Evolutionary conservation across 805 yeast species (phyloP).

Genomic region (Saturnispora bothae): DNA sequence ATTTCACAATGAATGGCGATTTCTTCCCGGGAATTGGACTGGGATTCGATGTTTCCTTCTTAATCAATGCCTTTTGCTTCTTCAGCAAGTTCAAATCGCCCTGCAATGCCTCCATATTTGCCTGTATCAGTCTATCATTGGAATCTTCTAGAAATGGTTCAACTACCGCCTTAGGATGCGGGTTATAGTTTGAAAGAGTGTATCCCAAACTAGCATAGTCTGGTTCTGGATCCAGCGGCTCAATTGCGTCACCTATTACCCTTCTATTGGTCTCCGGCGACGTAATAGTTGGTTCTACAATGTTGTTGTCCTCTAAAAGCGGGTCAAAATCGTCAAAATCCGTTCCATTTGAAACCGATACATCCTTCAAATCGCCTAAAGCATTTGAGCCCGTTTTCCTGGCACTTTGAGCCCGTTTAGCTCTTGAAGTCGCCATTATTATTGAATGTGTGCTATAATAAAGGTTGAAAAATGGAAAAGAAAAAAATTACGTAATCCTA

Average conservation of each 20-base stretch:
- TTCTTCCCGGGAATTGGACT: constrained; percentile 32
- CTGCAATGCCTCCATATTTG: constrained; percentile 1
- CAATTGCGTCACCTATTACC: background rate
- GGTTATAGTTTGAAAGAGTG: constrained; percentile 6
- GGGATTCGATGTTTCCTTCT: too few species aligned
- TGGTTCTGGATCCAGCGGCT: constrained; percentile 5
- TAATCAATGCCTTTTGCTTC: too few species aligned
- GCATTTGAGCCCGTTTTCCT: too few species aligned
- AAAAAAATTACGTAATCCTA: too few species aligned
- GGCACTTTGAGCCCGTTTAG: too few species aligned
- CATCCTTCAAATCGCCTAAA: too few species aligned
- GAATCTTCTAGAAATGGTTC: background rate
- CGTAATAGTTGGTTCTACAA: constrained; percentile 6
- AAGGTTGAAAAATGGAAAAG: too few species aligned
- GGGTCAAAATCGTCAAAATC: constrained; percentile 4
- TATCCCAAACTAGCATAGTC: constrained; percentile 5
- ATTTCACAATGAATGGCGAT: constrained; percentile 86
- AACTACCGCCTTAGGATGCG: background rate
- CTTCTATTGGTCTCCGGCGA: constrained; percentile 4
- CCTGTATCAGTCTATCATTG: background rate
- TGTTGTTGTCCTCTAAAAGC: background rate
- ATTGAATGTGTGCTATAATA: too few species aligned
- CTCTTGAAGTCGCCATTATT: too few species aligned
- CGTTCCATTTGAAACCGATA: too few species aligned
- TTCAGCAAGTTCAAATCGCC: too few species aligned